Percentiles rank a stretch among this genome's conserved stretches.
Conservation (phyloP, 176 grass and related monocot species). For the Pontederia crassipes region DNA sequence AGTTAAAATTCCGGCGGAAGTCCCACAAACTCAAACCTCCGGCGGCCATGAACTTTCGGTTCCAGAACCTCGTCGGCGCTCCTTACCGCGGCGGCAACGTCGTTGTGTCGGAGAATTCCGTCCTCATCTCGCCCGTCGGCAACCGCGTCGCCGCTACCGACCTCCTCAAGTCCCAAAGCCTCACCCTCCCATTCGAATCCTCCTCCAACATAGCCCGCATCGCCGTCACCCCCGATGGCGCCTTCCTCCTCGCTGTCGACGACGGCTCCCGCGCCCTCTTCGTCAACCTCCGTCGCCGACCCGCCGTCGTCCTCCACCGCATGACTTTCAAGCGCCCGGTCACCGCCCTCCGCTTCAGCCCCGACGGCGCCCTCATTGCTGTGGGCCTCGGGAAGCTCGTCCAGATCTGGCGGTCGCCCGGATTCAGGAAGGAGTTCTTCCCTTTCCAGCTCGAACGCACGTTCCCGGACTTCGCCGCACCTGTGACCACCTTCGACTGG, state of each 20-base stretch:
- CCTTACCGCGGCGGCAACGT: constrained; percentile 91
- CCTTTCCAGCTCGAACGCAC: constrained; percentile 81
- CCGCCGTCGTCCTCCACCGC: constrained; percentile 51
- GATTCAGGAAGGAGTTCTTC: constrained; percentile 85
- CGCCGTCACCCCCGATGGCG: constrained; percentile 50
- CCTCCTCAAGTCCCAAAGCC: constrained; percentile 49
- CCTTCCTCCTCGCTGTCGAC: constrained; percentile 54
- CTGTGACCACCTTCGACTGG: constrained; percentile 80
- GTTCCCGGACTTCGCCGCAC: constrained; percentile 53
- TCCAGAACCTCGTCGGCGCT: constrained; percentile 90
- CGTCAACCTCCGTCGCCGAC: constrained; percentile 59
- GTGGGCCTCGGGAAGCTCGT: constrained; percentile 72
- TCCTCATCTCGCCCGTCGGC: constrained; percentile 63
- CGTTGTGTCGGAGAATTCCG: constrained; percentile 50
- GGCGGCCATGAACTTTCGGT: constrained; percentile 75
- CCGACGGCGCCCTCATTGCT: constrained; percentile 59
- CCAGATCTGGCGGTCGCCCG: constrained; percentile 86
- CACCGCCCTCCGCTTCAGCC: constrained; percentile 55
- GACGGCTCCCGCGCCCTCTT: constrained; percentile 42
- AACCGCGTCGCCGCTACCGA: constrained; percentile 77
- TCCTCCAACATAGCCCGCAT: constrained; percentile 62
- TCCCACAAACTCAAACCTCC: constrained; percentile 41
- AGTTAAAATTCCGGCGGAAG: no score
- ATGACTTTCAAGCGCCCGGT: constrained; percentile 58
- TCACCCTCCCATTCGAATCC: constrained; percentile 81